Percentiles rank a stretch among this genome's conserved stretches.
Evolutionary conservation across 2,329 filamentous ascomycete species (phyloP).

Genomic region (Hypoxylon rubiginosum): DNA sequence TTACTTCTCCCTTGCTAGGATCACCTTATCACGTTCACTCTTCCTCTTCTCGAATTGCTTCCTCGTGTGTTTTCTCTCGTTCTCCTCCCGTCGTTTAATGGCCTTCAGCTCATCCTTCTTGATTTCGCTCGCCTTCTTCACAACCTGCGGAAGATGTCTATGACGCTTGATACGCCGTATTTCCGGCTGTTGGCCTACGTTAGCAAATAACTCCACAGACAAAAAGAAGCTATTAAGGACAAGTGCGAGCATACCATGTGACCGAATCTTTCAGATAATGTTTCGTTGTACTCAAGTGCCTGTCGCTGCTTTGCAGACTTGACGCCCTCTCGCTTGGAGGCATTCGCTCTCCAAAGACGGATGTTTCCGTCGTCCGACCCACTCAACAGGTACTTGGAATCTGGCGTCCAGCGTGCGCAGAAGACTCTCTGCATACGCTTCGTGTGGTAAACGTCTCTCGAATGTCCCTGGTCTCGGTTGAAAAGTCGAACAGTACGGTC

Average conservation of each 20-base stretch:
- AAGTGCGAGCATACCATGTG: conserved; percentile 74
- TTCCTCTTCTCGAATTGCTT: conserved; percentile 81
- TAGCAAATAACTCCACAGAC: conserved; percentile 18
- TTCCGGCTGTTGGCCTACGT: conserved; percentile 70
- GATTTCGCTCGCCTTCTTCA: conserved; percentile 97
- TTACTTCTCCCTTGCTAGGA: conserved; percentile 75
- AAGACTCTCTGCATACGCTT: conserved; percentile 94
- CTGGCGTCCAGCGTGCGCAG: conserved; percentile 81
- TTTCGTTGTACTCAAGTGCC: conserved; percentile 91
- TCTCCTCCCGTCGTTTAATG: conserved; percentile 93
- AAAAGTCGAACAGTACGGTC: conserved; percentile 90
- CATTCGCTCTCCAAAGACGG: conserved; percentile 89
- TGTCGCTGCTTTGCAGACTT: conserved; percentile 88
- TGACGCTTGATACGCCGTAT: conserved; percentile 91
- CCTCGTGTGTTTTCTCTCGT: conserved; percentile 90
- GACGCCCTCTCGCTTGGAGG: conserved; percentile 84
- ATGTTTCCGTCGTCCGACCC: conserved; percentile 95
- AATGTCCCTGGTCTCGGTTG: conserved; percentile 83
- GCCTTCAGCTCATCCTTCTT: conserved; percentile 89
- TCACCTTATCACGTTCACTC: conserved; percentile 92
- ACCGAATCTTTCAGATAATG: conserved; percentile 83
- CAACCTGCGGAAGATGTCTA: conserved; percentile 88
- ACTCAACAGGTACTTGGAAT: conserved; percentile 89
- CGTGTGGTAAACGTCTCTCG: conserved; percentile 94
- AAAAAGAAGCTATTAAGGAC: neutral